Evolutionary conservation across 148 eudicot genomes (phyloP), one percentile per base, ranked within the genome.

Genomic region (Silene conica): DNA sequence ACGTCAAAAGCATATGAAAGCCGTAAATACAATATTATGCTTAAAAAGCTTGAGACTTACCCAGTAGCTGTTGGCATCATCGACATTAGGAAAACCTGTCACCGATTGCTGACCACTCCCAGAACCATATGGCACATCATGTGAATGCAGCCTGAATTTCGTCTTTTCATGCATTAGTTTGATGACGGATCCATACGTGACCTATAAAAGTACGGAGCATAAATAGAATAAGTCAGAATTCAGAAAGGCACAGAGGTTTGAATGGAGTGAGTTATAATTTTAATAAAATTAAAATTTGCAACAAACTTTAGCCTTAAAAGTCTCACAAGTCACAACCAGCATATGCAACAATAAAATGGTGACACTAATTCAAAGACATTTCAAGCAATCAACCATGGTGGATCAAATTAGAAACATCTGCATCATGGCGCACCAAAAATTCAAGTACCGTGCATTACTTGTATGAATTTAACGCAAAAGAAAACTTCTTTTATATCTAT

Each of bases 41-140:
- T 45, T 1, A 19, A 4, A 22, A n/a, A 5, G 45, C 9, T 43
- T 21, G 38, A 8, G 11, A 73, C 23, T 57, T 86, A 95, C 98
- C 97, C 98, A 95, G 76, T 95, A 95, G 89, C 98, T 92, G 72
- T 92, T 92, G 38, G 93, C 64, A 85, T 95, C 98, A 83, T 95
- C 98, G 23, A 87, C 97, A 82, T 77, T 78, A 67, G 98, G 96
- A 58, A 95, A 95, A 72, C 92, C 87, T 54, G 98, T 95, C 57
- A 95, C 97, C 0, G 99, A 95, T 74, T 95, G 99, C 83, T 95
- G 99, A 60, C 99, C 99, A 80, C 99, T 95, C 70, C 96, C 99
- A 8, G 99, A 95, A 28, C 99, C 99, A 77, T 95, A 95, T 7
- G 97, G 99, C 73, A 95, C 92, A 67, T 95, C 97, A 26, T 95